Base-by-base conservation (phyloP, 2,329 filamentous ascomycete genomes). In the Aspergillus sp. region DNA sequence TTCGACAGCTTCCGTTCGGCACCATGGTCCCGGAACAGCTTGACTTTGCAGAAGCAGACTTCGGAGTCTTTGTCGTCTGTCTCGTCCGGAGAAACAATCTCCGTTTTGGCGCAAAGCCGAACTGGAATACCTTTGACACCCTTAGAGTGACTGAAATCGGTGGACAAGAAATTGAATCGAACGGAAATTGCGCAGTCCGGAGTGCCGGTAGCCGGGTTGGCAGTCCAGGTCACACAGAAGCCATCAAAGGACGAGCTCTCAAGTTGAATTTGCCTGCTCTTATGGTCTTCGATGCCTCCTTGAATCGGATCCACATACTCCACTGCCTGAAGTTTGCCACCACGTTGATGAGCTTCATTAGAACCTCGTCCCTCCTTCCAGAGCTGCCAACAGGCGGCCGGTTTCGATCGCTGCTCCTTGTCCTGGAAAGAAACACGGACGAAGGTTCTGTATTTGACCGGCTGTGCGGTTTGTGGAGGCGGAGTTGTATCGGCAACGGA, bases 51-150 rank as follows among this genome's bases (percentile, higher is more conserved):
- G 76, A 90, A 98, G 75, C 91, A 94, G 22, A 96, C 88, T 75
- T 98, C 93, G 1, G 86, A 79, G n/a, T 70, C 67, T 3, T 55
- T 65, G 10, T 59, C 52, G 11, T 80, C 79, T 1, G 82, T 81
- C 9, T 82, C 77, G 26, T 83, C 82, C 16, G 81, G 77, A 0
- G 83, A 78, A 1, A 94, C 60, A 11, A 88, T 77, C 64, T 90
- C 89, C 0, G 95, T 98, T 77, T 98, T 98, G 14, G 93, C 88
- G 75, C 94, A 98, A 0, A 98, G 84, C 57, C 95, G 84, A 4
- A 99, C 93, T 0, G 95, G 94, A 65, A 98, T 97, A 39, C 95
- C 95, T 77, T 98, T 99, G 52, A 99, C 95, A 50, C 95, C 95
- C 73, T 99, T 99, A 10, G 95, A 98, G 72, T 98, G 95, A 75